Evolutionary conservation across 306 rosid species (phyloP).

Genomic region (Inga leiocalycina): DNA sequence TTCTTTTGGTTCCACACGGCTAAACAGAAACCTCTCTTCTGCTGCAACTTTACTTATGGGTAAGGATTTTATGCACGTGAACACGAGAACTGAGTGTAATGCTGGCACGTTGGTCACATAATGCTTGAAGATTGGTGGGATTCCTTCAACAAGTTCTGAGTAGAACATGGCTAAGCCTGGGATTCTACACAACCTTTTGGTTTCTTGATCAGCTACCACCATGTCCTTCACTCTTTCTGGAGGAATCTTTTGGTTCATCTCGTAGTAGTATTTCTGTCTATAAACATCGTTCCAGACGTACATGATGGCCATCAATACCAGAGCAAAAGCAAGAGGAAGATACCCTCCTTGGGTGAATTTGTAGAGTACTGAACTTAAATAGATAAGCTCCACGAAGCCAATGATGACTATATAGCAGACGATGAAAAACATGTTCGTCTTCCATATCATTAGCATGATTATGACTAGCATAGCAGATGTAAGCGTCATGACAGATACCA

Average conservation of each 20-base stretch:
- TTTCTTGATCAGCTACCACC: no score
- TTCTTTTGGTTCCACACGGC: background rate
- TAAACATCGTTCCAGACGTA: background rate
- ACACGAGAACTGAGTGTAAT: background rate
- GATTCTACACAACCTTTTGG: background rate
- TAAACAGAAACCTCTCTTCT: background rate
- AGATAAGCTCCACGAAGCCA: background rate
- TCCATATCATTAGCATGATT: constrained; percentile 11
- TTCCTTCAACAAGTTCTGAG: constrained; percentile 9
- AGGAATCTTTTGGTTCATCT: background rate
- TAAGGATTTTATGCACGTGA: background rate
- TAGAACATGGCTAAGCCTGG: background rate
- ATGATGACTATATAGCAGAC: background rate
- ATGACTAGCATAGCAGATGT: background rate
- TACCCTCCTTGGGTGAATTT: constrained; percentile 1
- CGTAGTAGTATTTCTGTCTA: background rate
- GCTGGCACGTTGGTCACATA: background rate
- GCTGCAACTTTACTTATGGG: background rate
- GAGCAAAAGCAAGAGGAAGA: constrained; percentile 5
- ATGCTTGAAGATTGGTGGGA: constrained; percentile 2
- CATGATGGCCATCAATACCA: background rate
- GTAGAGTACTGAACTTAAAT: constrained; percentile 3
- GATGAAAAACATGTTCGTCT: background rate
- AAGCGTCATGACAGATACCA: background rate
- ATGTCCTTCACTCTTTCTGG: background rate